A percentile compares a stretch with the other conserved stretches of the same genome.
These are phyloP conservation scores for Fremontodendron californicum DNA, from an alignment of 345 rosid genomes.

Conservation along the genomic window DNA sequence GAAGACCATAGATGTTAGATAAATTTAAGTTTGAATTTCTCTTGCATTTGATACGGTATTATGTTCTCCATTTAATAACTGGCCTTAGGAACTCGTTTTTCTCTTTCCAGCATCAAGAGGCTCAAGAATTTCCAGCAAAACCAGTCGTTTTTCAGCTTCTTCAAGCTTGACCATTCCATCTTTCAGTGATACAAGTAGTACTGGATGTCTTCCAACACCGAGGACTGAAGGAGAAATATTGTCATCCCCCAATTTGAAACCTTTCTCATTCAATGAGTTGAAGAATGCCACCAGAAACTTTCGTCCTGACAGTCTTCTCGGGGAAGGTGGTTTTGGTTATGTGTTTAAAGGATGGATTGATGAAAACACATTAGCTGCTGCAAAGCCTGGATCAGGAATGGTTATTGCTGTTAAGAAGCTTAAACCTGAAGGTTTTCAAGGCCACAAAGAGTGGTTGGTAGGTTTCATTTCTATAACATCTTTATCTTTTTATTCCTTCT, in stretches of 20 bases:
- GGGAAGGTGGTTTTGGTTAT: slow-evolving; percentile 98
- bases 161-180: slow-evolving; percentile 61
- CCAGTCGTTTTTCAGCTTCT: slow-evolving; percentile 58
- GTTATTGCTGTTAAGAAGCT: slow-evolving; percentile 97
- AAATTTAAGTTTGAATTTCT: neutral
- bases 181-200: slow-evolving; percentile 42
- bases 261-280: slow-evolving; percentile 68
- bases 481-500: too few species aligned
- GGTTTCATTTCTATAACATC: too few species aligned
- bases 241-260: slow-evolving; percentile 74
- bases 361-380: slow-evolving; percentile 47
- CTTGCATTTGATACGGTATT: neutral
- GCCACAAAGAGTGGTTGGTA: too few species aligned
- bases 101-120: slow-evolving; percentile 36
- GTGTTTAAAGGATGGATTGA: too few species aligned
- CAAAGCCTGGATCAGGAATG: slow-evolving; percentile 80
- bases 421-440: too few species aligned
- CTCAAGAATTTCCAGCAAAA: slow-evolving; percentile 63
- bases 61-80: neutral
- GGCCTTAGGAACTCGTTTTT: neutral
- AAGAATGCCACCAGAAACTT: slow-evolving; percentile 85
- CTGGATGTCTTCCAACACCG: slow-evolving; percentile 64
- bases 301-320: slow-evolving; percentile 78
- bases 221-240: slow-evolving; percentile 87
- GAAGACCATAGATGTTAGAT: neutral